Percentiles rank a stretch among this genome's conserved stretches.
These are phyloP conservation scores for Hippophae gyantsensis DNA, from an alignment of 306 rosid species.

Conservation along the genomic window DNA sequence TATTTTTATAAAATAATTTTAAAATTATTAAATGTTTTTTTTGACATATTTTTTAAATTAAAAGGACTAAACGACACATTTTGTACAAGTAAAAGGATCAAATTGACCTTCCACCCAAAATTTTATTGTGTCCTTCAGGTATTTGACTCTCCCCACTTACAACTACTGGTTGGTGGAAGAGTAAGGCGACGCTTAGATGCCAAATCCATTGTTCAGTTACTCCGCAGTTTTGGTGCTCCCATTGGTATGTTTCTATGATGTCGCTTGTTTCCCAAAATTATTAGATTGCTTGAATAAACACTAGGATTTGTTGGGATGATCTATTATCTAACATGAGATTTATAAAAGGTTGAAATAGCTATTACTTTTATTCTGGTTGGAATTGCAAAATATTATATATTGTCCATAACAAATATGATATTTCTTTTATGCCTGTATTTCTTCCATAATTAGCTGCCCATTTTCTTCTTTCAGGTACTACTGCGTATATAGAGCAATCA, in stretches of 20 bases:
- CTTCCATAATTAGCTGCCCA: slow-evolving; percentile 22
- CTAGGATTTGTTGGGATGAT: neutral
- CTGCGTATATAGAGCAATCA: slow-evolving; percentile 77
- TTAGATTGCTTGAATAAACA: slow-evolving; percentile 1
- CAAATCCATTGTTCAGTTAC: slow-evolving; percentile 63
- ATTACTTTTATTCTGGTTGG: too few species aligned
- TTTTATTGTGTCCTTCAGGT: slow-evolving; percentile 34
- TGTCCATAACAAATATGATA: too few species aligned
- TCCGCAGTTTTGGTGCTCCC: slow-evolving; percentile 65
- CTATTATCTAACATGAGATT: neutral
- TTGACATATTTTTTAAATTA: too few species aligned
- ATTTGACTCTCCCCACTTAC: slow-evolving; percentile 65
- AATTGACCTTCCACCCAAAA: too few species aligned
- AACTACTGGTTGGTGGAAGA: slow-evolving; percentile 53
- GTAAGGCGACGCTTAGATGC: slow-evolving; percentile 75
- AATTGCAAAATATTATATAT: too few species aligned
- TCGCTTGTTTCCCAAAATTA: neutral
- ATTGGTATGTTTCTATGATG: slow-evolving; percentile 28
- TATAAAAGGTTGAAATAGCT: neutral
- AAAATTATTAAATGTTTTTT: too few species aligned
- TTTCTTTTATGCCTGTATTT: slow-evolving; percentile 18
- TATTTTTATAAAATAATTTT: too few species aligned
- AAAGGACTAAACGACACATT: too few species aligned
- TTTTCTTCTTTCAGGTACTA: slow-evolving; percentile 53
- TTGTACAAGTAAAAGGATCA: too few species aligned